Base-by-base conservation (phyloP, 345 rosid genomes). In the Melaleuca alternifolia region DNA sequence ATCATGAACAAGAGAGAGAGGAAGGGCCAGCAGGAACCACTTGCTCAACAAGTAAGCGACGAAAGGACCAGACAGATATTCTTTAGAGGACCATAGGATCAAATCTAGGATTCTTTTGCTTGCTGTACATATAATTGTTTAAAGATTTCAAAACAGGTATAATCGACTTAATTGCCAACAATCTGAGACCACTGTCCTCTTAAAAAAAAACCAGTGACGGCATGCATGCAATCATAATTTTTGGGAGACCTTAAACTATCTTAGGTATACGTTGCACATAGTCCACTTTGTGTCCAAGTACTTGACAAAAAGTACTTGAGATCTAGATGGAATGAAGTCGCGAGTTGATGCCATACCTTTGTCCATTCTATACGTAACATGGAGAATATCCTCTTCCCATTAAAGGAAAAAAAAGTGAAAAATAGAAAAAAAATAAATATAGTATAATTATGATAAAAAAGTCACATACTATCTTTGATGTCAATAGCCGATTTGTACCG, bases 381-480 rank as follows among this genome's bases (percentile, higher is more conserved):
- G n/a, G n/a, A 23, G 41, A 71, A 37, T 18, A 71, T 71, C 48
- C 37, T 3, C 48, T 18, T 37, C 10, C 10, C 11, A 71, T 71
- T 37, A 71, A 7, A 9, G 79, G 79, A 37, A 37, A 33, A 15
- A 37, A 1, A 20, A 9, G 48, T 21, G 14, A 37, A 71, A 65
- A n/a, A 6, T 59, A 56, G 14, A 56, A 56, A 56, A 56, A 5
- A 24, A 56, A 24, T 56, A 13, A 56, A 13, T 56, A 9, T 8
- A 1, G 7, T 23, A 30, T n/a, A 6, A 0, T n/a, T 6, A n/a
- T n/a, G n/a, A 59, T 0, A 2, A 65, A 30, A 2, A 46, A 65
- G 33, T 51, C 2, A 65, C 21, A 20, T 30, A 16, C 8, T 21
- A 30, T 30, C 33, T 65, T 8, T 4, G 11, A 7, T 15, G 76